Base-by-base conservation (phyloP, 2,329 filamentous ascomycete species). In the Cytospora leucostoma region DNA sequence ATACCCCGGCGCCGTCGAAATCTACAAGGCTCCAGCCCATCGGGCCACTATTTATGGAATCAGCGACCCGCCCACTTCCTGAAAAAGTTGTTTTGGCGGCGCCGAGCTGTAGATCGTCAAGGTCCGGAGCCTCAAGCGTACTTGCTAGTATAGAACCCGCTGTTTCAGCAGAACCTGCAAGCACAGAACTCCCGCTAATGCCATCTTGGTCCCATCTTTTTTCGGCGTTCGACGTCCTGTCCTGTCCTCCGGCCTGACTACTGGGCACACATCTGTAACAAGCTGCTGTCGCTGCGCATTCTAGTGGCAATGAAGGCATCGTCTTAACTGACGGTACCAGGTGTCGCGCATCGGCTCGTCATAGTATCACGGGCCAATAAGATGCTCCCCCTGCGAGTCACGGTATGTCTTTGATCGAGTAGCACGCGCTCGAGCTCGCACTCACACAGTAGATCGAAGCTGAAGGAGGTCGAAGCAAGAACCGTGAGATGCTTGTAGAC, bases 341-440 rank as follows among this genome's bases (percentile, higher is more conserved):
- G 33, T 32, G 34, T 38, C 47, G 15, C 37, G 21, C 44, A 12
- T 35, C 49, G 35, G 44, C 44, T 49, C 44, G 47, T 53, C 61
- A 37, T 33, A 27, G 52, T 37, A 38, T 52, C 17, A 51, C 38
- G 51, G 44, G 27, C 19, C n/a, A 33, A 17, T 44, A 17, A 21
- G 12, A 38, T 19, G 53, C 35, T 54, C 32, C 7, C 15, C 19
- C 47, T 53, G 5, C 15, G 8, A 33, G 53, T 54, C 47, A 13
- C 37, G 37, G 13, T 5, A 32, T 59, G 56, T 65, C 56, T 65
- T 47, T 65, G 63, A 63, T 65, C 63, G 53, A 63, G 63, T 65
- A 37, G 44, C 34, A 65, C 63, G 60, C 34, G 27, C 10, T 54
- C 6, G 32, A 47, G 27, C 10, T 54, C 6, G 32, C 37, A 44